Base-by-base conservation (phyloP, 2,329 filamentous ascomycete species). In the Penicillium hordei region DNA sequence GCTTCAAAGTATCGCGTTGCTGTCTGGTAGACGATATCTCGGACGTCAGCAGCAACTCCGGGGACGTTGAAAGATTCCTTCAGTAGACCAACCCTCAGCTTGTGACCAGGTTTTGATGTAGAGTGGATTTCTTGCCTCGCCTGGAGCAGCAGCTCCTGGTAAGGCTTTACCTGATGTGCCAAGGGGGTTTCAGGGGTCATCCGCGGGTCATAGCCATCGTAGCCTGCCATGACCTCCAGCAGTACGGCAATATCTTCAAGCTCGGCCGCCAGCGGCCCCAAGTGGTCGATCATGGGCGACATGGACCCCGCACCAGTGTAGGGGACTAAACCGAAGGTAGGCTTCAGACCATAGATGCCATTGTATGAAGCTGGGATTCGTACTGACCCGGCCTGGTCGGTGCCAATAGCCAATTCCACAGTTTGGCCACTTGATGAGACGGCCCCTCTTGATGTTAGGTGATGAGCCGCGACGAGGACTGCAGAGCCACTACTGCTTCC, bases 301-400 rank as follows among this genome's bases (percentile, higher is more conserved):
- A 77, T 58, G 23, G 74, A 65, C 33, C 72, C 72, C 7, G 80
- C 78, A 0, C 79, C 81, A 0, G 80, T 82, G 59, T 82, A 82
- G 0, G 81, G 80, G 1, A 83, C 73, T 2, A 83, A 67, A 0
- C 81, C 80, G 65, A 78, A 75, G 0, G 80, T 82, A 0, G 80
- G 76, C 58, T 83, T 83, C 5, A 79, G 66, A 4, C 77, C 77
- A 50, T 78, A 79, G 31, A 78, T 66, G 1, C 77, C 77, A 29
- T 68, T 73, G 60, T 75, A 77, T 0, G 75, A 68, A 2, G 76
- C 71, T 0, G 77, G 77, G 13, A 75, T 58, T 12, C 75, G 68
- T 9, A 77, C 72, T 4, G 72, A 75, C 6, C 74, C 75, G 13
- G 69, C 75, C 52, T 77, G 75, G 52, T 78, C 75, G 53, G 74